Evolutionary conservation across 768 basidiomycete species (phyloP).

Genomic region (Candolleomyces efflorescens): DNA sequence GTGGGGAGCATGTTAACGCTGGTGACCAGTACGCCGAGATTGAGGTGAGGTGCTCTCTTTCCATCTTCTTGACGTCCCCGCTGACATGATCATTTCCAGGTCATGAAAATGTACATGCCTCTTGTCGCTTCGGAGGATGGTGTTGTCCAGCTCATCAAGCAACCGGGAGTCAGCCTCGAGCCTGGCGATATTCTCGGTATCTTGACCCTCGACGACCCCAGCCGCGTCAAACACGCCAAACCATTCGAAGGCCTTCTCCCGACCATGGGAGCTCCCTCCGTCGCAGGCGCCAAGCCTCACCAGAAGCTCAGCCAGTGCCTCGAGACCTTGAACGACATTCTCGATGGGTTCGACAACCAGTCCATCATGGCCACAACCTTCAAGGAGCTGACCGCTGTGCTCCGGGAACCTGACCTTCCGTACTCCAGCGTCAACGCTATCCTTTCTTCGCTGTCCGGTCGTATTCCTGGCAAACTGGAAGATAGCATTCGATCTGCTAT

Average conservation of each 20-base stretch:
- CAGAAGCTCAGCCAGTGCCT: conserved; percentile 77
- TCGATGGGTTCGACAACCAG: conserved; percentile 97
- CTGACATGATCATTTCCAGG: conserved; percentile 34
- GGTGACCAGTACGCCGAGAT: conserved; percentile 98
- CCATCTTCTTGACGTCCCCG: background rate
- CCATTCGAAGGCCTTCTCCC: conserved; percentile 96
- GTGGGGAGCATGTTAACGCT: conserved; percentile 94
- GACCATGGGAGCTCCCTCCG: conserved; percentile 77
- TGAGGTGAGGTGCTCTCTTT: conserved; percentile 54
- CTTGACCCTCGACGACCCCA: conserved; percentile 91
- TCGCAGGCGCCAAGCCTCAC: conserved; percentile 86
- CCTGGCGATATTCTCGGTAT: conserved; percentile 98
- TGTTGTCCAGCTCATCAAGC: conserved; percentile 92
- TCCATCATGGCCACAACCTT: conserved; percentile 82
- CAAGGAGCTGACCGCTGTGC: conserved; percentile 79
- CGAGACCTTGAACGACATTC: conserved; percentile 80
- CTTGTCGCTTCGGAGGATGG: conserved; percentile 93
- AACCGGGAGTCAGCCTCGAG: conserved; percentile 94
- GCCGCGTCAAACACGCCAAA: conserved; percentile 96
- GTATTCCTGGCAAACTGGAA: conserved; percentile 90
- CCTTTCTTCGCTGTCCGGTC: conserved; percentile 84
- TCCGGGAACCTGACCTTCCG: conserved; percentile 84
- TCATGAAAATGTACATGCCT: conserved; percentile 99
- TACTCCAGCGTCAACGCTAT: conserved; percentile 82
- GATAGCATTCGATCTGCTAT: conserved; percentile 77